Conservation (phyloP, 768 basidiomycete species). For the Daedaleopsis nitida region DNA sequence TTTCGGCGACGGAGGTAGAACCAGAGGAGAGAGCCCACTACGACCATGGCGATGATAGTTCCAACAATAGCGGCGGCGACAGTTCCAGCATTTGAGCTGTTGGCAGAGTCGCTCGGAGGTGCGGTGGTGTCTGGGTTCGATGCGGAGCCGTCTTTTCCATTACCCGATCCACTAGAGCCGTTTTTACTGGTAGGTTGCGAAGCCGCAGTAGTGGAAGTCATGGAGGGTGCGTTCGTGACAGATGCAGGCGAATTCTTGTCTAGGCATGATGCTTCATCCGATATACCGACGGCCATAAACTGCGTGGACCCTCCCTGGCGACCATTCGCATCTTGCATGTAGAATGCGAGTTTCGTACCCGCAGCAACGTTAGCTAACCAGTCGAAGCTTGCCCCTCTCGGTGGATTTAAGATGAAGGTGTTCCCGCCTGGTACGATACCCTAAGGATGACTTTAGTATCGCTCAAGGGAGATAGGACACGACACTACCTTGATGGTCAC, state of each 20-base stretch:
- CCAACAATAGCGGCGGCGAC: constrained; percentile 27
- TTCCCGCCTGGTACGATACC: constrained; percentile 29
- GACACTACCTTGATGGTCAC: constrained; percentile 26
- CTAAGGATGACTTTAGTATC: constrained; percentile 10
- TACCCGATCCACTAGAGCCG: too few species aligned
- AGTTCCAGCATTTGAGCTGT: constrained; percentile 15
- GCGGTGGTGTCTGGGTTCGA: constrained; percentile 3
- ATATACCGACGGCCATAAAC: constrained; percentile 17
- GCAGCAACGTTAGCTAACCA: constrained; percentile 27
- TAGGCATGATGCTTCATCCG: constrained; percentile 28
- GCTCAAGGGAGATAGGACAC: not conserved
- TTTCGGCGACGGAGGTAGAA: constrained; percentile 23
- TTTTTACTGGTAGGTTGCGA: constrained; percentile 44
- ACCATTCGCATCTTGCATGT: constrained; percentile 28
- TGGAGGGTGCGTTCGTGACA: constrained; percentile 25
- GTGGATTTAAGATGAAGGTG: constrained; percentile 26
- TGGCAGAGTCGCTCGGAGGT: constrained; percentile 8
- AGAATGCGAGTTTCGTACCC: constrained; percentile 25
- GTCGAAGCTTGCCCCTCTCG: constrained; percentile 22
- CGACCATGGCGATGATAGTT: constrained; percentile 21
- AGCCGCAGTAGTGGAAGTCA: constrained; percentile 41
- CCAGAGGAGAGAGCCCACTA: constrained; percentile 23
- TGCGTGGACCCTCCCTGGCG: constrained; percentile 28
- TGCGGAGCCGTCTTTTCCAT: constrained; percentile 44
- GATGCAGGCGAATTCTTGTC: constrained; percentile 25